Evolutionary conservation across 805 yeast genomes (phyloP).

Genomic region (Jamesozyma lodderae): DNA sequence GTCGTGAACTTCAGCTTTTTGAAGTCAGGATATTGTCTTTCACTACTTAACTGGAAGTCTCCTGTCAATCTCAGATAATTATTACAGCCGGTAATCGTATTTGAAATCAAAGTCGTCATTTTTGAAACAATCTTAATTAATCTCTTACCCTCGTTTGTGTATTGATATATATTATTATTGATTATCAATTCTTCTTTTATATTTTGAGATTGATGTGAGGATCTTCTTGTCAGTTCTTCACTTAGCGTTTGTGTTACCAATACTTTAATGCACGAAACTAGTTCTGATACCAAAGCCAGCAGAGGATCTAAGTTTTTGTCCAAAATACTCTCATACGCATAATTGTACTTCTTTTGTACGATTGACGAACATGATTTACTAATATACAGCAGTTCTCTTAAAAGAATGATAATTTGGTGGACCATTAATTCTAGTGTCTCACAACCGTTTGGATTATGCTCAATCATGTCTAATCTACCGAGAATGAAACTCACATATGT

Average conservation of each 20-base stretch:
- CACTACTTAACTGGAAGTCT: constrained; percentile 52
- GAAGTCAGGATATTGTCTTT: constrained; percentile 62
- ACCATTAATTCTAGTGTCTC: constrained; percentile 55
- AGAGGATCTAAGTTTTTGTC: constrained; percentile 47
- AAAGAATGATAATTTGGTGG: constrained; percentile 56
- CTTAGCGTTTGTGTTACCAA: constrained; percentile 48
- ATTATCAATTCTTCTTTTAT: constrained; percentile 11
- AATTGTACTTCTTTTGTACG: constrained; percentile 25
- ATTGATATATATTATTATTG: constrained; percentile 36
- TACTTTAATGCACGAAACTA: constrained; percentile 55
- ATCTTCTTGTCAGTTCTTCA: constrained; percentile 24
- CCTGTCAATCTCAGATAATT: constrained; percentile 48
- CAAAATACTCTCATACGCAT: constrained; percentile 23
- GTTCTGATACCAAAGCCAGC: constrained; percentile 50
- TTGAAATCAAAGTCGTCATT: constrained; percentile 47
- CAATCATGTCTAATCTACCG: constrained; percentile 72
- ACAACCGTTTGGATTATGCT: constrained; percentile 63
- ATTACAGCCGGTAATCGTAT: constrained; percentile 42
- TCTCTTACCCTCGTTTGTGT: constrained; percentile 59
- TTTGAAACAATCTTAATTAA: constrained; percentile 51
- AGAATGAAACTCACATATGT: constrained; percentile 57
- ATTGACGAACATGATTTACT: constrained; percentile 40
- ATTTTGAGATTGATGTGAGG: constrained; percentile 4
- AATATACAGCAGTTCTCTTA: constrained; percentile 55
- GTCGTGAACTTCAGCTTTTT: constrained; percentile 48